Evolutionary conservation across 2,329 filamentous ascomycete species (phyloP).

Genomic region (Teratosphaeria nubilosa): DNA sequence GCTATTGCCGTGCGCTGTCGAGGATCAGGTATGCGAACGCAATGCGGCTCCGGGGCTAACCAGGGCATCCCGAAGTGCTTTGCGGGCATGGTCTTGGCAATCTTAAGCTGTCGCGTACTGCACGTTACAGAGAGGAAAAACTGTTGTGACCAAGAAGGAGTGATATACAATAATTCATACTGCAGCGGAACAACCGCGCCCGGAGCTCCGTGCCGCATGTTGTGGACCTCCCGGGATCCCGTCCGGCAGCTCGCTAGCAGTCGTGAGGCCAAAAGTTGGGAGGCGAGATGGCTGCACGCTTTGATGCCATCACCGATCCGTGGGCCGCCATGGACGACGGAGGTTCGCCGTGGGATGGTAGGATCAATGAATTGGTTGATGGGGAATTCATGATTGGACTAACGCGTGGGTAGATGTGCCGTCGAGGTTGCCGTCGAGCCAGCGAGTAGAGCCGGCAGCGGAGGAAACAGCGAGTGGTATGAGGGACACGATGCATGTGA

Average conservation of each 20-base stretch:
- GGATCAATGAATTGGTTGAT: neutral
- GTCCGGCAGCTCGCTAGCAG: neutral
- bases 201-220: neutral
- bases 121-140: too few species aligned
- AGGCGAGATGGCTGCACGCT: neutral
- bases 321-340: constrained; percentile 5
- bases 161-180: too few species aligned
- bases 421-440: neutral
- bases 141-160: neutral
- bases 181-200: neutral
- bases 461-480: neutral
- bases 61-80: neutral
- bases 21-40: too few species aligned
- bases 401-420: neutral
- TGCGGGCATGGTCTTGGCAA: neutral
- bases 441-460: neutral
- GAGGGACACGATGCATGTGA: neutral
- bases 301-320: neutral
- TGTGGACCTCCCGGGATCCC: neutral
- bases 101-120: neutral
- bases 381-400: neutral
- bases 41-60: neutral
- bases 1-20: too few species aligned
- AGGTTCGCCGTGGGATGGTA: constrained; percentile 4
- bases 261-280: neutral